These are phyloP conservation scores for Neurospora tetraspora DNA, from an alignment of 495 filamentous ascomycete species.

Conservation along the genomic window DNA sequence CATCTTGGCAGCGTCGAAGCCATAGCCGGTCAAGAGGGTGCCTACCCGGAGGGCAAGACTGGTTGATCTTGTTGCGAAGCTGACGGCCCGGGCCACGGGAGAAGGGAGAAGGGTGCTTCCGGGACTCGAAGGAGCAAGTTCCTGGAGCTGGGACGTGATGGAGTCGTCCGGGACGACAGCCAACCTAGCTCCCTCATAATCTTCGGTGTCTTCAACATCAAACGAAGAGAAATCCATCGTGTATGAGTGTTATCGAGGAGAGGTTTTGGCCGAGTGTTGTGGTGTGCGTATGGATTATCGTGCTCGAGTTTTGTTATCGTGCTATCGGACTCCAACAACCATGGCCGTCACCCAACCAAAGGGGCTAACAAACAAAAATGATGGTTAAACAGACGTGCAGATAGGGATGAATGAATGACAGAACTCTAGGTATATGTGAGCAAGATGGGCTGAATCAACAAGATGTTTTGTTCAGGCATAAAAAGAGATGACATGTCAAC, in stretches of 20 bases:
- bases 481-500: background rate
- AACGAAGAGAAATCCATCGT: background rate
- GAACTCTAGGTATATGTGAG: background rate
- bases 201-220: background rate
- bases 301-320: background rate
- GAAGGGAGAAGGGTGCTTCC: constrained; percentile 56
- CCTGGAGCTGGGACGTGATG: constrained; percentile 8
- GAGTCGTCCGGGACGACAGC: constrained; percentile 7
- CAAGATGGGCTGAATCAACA: too few species aligned
- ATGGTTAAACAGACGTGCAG: background rate
- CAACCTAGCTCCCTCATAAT: background rate
- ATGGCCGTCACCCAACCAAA: background rate
- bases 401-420: background rate
- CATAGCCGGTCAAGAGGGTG: constrained; percentile 52
- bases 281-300: background rate
- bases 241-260: background rate
- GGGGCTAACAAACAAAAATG: background rate
- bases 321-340: background rate
- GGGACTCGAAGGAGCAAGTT: constrained; percentile 14
- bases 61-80: constrained; percentile 56
- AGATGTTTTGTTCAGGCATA: background rate
- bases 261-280: background rate
- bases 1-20: constrained; percentile 53
- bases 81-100: constrained; percentile 59
- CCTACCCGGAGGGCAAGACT: constrained; percentile 63